phyloP scores from a whole-genome alignment of 208 protist species.

The Trypanosoma conorhini region DNA sequence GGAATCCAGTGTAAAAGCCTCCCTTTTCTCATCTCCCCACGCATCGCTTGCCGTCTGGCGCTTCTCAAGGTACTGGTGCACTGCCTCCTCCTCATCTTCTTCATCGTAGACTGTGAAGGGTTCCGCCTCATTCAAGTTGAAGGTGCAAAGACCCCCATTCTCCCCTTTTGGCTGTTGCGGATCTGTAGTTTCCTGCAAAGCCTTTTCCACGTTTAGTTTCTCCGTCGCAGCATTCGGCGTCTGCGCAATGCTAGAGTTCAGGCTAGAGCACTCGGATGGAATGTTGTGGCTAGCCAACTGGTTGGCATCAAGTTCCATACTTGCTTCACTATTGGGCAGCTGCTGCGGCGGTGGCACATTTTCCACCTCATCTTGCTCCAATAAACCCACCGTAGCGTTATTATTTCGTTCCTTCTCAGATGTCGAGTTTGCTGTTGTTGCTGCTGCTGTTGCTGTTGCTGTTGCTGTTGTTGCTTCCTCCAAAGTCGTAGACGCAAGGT shows the following conservation, averaged over 20 bases:
- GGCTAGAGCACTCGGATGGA: slow-evolving; percentile 32
- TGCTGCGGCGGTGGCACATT: not conserved
- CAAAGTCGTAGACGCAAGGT: not conserved
- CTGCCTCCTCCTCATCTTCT: slow-evolving; percentile 61
- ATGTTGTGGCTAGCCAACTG: not conserved
- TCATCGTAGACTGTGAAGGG: slow-evolving; percentile 39
- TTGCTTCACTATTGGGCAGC: not conserved
- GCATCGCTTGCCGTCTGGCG: not conserved
- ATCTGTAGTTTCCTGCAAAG: not conserved
- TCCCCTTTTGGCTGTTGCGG: not conserved
- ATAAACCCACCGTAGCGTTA: not conserved
- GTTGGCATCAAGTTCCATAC: not conserved
- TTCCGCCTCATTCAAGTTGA: not conserved
- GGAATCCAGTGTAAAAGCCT: not conserved
- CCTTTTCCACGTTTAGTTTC: not conserved
- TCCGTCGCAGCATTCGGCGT: slow-evolving; percentile 21
- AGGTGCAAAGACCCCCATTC: not conserved
- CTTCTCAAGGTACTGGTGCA: slow-evolving; percentile 54
- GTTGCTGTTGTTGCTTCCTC: not conserved
- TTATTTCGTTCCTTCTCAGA: not conserved
- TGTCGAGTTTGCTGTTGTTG: not conserved
- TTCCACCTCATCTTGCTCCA: not conserved
- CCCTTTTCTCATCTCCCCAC: too few relatives aligned
- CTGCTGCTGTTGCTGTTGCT: not conserved
- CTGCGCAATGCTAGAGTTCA: slow-evolving; percentile 68